phyloP scores from a whole-genome alignment of 306 rosid species.

The Gillenia trifoliata region DNA sequence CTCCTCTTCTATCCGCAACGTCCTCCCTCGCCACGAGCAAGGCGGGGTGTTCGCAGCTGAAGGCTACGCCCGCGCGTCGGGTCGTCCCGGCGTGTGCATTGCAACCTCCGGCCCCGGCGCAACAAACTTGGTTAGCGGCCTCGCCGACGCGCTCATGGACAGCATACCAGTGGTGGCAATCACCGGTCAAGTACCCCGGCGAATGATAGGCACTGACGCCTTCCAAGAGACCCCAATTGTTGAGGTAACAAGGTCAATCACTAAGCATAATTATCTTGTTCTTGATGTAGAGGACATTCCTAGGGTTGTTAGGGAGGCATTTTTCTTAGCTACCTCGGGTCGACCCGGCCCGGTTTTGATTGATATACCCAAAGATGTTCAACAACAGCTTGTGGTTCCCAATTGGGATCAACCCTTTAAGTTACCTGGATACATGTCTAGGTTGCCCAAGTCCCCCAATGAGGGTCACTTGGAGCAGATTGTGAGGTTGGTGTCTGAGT shows the following conservation, averaged over 20 bases:
- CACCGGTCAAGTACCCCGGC: constrained; percentile 83
- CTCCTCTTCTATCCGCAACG: constrained; percentile 52
- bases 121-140: constrained; percentile 79
- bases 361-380: constrained; percentile 81
- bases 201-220: constrained; percentile 92
- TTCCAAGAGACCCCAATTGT: constrained; percentile 92
- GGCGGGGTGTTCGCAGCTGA: constrained; percentile 89
- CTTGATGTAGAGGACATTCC: constrained; percentile 91
- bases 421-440: constrained; percentile 52
- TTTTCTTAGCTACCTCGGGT: constrained; percentile 67
- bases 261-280: constrained; percentile 87
- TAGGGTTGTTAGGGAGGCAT: constrained; percentile 63
- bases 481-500: constrained; percentile 45
- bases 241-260: constrained; percentile 82
- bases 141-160: constrained; percentile 75
- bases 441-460: constrained; percentile 54
- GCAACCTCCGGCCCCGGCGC: constrained; percentile 98
- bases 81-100: constrained; percentile 77
- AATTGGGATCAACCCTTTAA: constrained; percentile 48
- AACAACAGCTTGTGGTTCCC: constrained; percentile 81
- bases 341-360: constrained; percentile 83
- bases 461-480: constrained; percentile 49
- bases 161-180: constrained; percentile 73
- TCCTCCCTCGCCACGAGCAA: constrained; percentile 89
- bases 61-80: constrained; percentile 82